Base-by-base conservation (phyloP, 148 eudicot genomes). In the Silene latifolia region DNA sequence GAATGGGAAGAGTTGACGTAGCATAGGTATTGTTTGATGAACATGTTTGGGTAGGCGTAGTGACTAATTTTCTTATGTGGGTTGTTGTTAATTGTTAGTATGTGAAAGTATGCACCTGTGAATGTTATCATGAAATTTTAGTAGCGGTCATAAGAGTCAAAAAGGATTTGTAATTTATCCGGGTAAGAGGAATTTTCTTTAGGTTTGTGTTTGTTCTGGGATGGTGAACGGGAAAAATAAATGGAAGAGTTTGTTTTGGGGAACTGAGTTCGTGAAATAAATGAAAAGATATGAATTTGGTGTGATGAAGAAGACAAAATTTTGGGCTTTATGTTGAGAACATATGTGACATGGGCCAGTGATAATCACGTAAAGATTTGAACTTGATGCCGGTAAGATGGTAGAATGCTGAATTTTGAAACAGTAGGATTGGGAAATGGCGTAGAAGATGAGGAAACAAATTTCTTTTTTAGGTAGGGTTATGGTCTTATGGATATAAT, bases 161-260 rank as follows among this genome's bases (percentile, higher is more conserved):
- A 53, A 53, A 53, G 57, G 59, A 54, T 54, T 13, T 54, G 0
- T 54, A 54, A 54, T 54, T 54, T 54, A 54, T 54, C 59, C 14
- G 59, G 59, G 59, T 54, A 54, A 54, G 59, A 54, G 59, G 18
- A 54, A 54, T 54, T 54, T 53, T 54, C 59, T 14, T 54, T 54
- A n/a, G 59, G 59, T 54, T 54, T 54, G 59, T 54, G 59, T 54
- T 54, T 54, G 59, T 54, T 54, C 17, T 54, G n/a, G 59, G 59
- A 0, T 54, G 18, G 59, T 54, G 59, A 54, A 54, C 18, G 59
- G 18, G 59, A 54, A 54, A 54, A 54, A 54, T n/a, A 12, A 54
- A 54, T 54, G 59, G 59, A 54, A 54, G 59, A 54, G 59, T 54
- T 54, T n/a, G 18, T 12, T 54, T 54, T 54, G 59, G 59, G 6